phyloP scores from a whole-genome alignment of 2,329 filamentous ascomycete genomes.

The Lasiodiplodia sp. region DNA sequence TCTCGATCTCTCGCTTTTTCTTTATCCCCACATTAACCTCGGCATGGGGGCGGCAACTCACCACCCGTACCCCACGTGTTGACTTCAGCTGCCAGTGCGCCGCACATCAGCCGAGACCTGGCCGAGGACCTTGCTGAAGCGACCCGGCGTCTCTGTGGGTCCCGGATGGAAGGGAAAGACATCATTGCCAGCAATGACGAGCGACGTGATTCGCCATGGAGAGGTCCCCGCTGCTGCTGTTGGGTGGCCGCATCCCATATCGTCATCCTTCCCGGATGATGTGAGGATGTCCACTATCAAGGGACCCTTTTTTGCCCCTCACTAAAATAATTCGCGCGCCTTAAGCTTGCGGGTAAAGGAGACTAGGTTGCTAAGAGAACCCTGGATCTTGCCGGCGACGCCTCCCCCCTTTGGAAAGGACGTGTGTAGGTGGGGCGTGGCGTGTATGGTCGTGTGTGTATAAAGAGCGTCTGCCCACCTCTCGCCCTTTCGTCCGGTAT shows the following conservation, averaged over 20 bases:
- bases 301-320: neutral
- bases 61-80: neutral
- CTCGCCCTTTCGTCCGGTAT: neutral
- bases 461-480: neutral
- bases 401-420: no score
- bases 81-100: neutral
- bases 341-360: neutral
- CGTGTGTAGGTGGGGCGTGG: neutral
- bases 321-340: neutral
- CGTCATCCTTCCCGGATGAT: neutral
- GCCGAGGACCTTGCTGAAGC: neutral
- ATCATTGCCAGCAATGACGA: neutral
- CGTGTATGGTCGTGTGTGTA: neutral
- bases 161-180: slow-evolving; percentile 7
- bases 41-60: slow-evolving; percentile 1
- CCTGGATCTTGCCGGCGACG: neutral
- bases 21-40: slow-evolving; percentile 4
- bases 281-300: neutral
- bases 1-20: neutral
- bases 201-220: neutral
- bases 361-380: neutral
- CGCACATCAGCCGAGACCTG: slow-evolving; percentile 1
- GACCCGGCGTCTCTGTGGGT: neutral
- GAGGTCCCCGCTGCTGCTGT: neutral
- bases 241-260: neutral